A percentile compares a stretch with the other conserved stretches of the same genome.
Evolutionary conservation across 352 stramenopile genomes (phyloP).

Genomic region (Phytophthora ohioensis): DNA sequence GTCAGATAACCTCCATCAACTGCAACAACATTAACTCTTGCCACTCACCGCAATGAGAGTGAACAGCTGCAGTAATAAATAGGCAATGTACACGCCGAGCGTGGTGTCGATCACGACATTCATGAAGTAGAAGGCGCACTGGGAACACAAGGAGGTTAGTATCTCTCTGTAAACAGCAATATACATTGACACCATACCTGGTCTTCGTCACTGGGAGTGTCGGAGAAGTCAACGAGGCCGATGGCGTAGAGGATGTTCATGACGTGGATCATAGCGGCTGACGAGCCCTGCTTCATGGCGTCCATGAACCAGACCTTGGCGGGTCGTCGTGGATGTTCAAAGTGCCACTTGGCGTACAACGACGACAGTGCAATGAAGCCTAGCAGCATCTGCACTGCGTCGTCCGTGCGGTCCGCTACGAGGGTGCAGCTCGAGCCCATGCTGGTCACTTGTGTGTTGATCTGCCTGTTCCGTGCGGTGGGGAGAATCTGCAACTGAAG

Average conservation of each 20-base stretch:
- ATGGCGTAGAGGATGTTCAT: conserved; percentile 86
- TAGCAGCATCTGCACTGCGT: conserved; percentile 79
- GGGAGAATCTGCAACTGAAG: conserved; percentile 36
- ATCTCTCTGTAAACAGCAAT: background rate
- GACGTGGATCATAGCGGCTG: conserved; percentile 79
- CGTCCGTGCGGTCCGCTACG: conserved; percentile 74
- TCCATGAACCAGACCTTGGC: conserved; percentile 86
- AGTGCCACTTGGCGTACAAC: conserved; percentile 82
- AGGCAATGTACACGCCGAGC: conserved; percentile 84
- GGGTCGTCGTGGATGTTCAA: conserved; percentile 67
- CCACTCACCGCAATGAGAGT: conserved; percentile 61
- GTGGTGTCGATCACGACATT: conserved; percentile 89
- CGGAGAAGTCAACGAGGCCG: conserved; percentile 66
- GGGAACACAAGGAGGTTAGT: conserved; percentile 4
- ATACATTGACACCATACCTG: conserved; percentile 44
- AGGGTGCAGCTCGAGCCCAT: conserved; percentile 70
- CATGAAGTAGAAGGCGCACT: conserved; percentile 91
- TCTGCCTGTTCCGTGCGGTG: background rate
- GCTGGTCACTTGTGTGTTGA: background rate
- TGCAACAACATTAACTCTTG: background rate
- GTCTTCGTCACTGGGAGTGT: conserved; percentile 61
- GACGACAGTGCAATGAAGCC: conserved; percentile 82
- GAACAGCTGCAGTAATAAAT: conserved; percentile 72
- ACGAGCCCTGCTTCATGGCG: conserved; percentile 86
- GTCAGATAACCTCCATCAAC: conserved; percentile 1